Evolutionary conservation across 768 basidiomycete species (phyloP).

Genomic region (Phylloporus sp.): DNA sequence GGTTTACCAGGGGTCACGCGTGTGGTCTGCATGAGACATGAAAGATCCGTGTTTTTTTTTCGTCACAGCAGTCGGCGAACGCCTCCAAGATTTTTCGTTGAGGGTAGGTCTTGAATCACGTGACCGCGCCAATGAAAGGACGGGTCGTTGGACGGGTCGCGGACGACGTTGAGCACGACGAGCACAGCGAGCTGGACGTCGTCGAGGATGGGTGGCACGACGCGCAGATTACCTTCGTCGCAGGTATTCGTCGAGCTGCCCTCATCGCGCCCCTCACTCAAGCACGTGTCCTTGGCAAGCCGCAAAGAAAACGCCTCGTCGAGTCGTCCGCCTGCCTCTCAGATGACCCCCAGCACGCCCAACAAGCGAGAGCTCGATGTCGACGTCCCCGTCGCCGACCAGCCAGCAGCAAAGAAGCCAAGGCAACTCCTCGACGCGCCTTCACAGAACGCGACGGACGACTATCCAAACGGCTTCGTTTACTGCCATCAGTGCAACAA

Average conservation of each 20-base stretch:
- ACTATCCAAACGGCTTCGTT: conserved; percentile 37
- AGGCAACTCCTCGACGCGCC: conserved; percentile 29
- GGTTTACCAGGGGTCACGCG: conserved; percentile 81
- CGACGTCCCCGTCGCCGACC: conserved; percentile 12
- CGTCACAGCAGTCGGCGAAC: neutral
- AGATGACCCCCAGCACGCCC: conserved; percentile 29
- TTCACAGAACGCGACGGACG: conserved; percentile 23
- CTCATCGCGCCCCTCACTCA: conserved; percentile 23
- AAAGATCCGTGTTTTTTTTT: neutral
- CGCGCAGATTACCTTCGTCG: conserved; percentile 29
- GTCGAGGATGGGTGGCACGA: conserved; percentile 18
- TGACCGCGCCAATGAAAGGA: conserved; percentile 29
- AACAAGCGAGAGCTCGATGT: conserved; percentile 50
- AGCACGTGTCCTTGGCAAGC: conserved; percentile 27
- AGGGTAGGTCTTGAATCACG: conserved; percentile 30
- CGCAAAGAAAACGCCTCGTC: conserved; percentile 46
- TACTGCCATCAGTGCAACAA: conserved; percentile 72
- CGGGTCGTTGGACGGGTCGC: conserved; percentile 20
- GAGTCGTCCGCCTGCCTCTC: conserved; percentile 30
- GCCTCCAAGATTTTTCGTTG: conserved; percentile 22
- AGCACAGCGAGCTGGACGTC: conserved; percentile 2
- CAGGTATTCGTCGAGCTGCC: conserved; percentile 61
- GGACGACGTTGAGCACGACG: conserved; percentile 16
- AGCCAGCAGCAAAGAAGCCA: conserved; percentile 19
- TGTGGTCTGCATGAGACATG: conserved; percentile 91